These are phyloP conservation scores for Porogramme epimiltina DNA, from an alignment of 1,284 basidiomycete genomes.

Conservation along the genomic window DNA sequence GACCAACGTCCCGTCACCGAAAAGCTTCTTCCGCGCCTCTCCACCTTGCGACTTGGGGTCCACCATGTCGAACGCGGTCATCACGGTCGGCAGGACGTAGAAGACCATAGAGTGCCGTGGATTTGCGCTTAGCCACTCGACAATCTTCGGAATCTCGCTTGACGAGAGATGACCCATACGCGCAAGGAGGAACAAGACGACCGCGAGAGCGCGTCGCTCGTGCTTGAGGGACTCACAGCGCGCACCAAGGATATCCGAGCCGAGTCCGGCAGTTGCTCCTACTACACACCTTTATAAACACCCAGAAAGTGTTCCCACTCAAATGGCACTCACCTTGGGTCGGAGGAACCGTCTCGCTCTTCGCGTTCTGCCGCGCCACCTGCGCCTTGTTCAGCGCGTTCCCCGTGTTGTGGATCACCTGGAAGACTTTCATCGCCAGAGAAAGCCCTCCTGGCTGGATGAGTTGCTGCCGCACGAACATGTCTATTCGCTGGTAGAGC, in stretches of 20 bases:
- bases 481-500: conserved; percentile 50
- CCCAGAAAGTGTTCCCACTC: background rate
- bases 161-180: conserved; percentile 64
- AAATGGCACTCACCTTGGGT: conserved; percentile 48
- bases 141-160: conserved; percentile 57
- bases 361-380: conserved; percentile 59
- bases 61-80: conserved; percentile 70
- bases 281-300: background rate
- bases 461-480: conserved; percentile 57
- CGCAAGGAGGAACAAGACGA: conserved; percentile 61
- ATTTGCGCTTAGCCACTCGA: conserved; percentile 68
- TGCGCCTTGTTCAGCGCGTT: conserved; percentile 54
- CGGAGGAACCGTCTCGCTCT: conserved; percentile 58
- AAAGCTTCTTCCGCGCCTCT: conserved; percentile 46
- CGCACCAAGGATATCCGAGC: conserved; percentile 64
- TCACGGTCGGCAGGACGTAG: conserved; percentile 71
- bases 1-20: conserved; percentile 47
- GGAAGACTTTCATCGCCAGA: conserved; percentile 58
- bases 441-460: conserved; percentile 40
- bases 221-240: conserved; percentile 72
- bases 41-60: conserved; percentile 52
- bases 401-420: conserved; percentile 62
- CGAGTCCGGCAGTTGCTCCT: conserved; percentile 40
- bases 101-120: conserved; percentile 67
- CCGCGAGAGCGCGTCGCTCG: conserved; percentile 68